These are phyloP conservation scores for Epicoccum sorghinum DNA, from an alignment of 2,329 filamentous ascomycete genomes.

Conservation along the genomic window DNA sequence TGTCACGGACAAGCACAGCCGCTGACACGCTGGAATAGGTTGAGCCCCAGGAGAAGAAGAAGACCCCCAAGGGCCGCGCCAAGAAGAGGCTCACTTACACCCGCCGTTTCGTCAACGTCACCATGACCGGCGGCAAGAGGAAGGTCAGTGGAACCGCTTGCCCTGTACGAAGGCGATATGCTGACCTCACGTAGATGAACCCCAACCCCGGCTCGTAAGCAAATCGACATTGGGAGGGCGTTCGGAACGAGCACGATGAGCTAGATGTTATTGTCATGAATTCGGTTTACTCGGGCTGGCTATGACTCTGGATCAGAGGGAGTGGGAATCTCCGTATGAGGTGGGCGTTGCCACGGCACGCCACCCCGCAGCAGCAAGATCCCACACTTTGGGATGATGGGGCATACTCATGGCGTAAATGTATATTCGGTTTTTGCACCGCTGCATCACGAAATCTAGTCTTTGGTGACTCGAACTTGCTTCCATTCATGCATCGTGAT, in stretches of 20 bases:
- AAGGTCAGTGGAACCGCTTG: conserved; percentile 68
- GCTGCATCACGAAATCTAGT: conserved; percentile 40
- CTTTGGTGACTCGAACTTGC: conserved; percentile 31
- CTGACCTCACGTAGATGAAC: conserved; percentile 70
- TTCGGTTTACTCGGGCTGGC: conserved; percentile 44
- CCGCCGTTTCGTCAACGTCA: conserved; percentile 97
- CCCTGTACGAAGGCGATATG: background rate
- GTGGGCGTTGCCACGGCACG: conserved; percentile 38
- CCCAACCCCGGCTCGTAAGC: conserved; percentile 77
- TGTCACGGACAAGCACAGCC: conserved; percentile 1
- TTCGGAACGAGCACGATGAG: conserved; percentile 40
- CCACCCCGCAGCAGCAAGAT: conserved; percentile 37
- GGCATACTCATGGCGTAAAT: conserved; percentile 50
- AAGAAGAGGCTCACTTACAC: conserved; percentile 98
- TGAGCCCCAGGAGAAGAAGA: conserved; percentile 92
- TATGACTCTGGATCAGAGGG: conserved; percentile 51
- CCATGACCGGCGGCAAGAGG: conserved; percentile 96
- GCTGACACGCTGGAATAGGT: conserved; percentile 61
- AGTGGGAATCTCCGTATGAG: conserved; percentile 37
- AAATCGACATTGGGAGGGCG: conserved; percentile 28
- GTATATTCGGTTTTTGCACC: conserved; percentile 46
- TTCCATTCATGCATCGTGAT: background rate
- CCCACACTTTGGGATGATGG: conserved; percentile 46
- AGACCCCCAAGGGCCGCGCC: conserved; percentile 94
- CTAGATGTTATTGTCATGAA: conserved; percentile 44